Base-by-base conservation (phyloP, 305 asterid genomes). In the Fraxinus velutina region DNA sequence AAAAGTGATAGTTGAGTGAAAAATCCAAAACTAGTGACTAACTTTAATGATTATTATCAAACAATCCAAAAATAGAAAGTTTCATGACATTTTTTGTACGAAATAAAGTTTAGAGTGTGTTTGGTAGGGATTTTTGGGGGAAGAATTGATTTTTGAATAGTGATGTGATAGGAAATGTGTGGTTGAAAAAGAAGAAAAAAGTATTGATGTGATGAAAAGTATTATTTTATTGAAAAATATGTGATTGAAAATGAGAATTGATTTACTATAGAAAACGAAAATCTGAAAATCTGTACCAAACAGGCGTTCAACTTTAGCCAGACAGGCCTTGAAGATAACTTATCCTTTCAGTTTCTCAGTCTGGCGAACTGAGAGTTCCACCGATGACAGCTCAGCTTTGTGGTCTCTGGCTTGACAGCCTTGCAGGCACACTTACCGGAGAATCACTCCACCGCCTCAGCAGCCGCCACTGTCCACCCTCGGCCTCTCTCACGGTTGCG, bases 371-470 rank as follows among this genome's bases (percentile, higher is more conserved):
- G 37, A 27, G 78, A 22, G 68, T 24, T 44, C 77, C 66, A 32
- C 37, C 47, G 32, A 83, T 83, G 86, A 82, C 78, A 66, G 39
- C 50, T 21, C 93, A 84, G 80, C 82, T 89, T 66, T 81, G 86
- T 39, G 88, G 89, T 73, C 62, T 80, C 60, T 89, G 89, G 90
- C 85, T 86, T 13, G 84, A 83, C 83, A 80, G 82, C 83, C 78
- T 88, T 47, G 81, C 88, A 81, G 80, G 76, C 81, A 42, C 82
- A 27, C 79, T 88, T 57, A 62, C 86, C 80, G 87, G 87, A 13
- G 82, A 81, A 13, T 60, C 64, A 37, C 66, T 73, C 80, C 87
- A 79, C 78, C 77, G 81, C 60, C 88, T 88, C 0, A 70, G 73
- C 77, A n/a, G 64, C 36, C 64, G 86, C 6, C 79, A 37, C 77